These are phyloP conservation scores for Vigna reflexopilosa DNA, from an alignment of 306 rosid genomes.

Conservation along the genomic window DNA sequence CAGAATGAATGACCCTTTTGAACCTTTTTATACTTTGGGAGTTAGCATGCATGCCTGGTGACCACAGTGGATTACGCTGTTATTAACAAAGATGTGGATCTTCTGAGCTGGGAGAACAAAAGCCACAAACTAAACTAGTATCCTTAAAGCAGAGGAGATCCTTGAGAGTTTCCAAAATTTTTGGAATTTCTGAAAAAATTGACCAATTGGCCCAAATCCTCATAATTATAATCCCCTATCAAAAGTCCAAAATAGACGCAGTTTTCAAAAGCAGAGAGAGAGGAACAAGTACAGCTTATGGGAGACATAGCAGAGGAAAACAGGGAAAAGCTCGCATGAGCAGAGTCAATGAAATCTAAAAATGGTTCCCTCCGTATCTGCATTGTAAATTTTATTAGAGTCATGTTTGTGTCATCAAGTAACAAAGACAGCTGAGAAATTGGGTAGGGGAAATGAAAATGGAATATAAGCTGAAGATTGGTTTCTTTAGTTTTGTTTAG, in stretches of 20 bases:
- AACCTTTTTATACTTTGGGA: constrained; percentile 48
- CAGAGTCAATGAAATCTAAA: constrained; percentile 49
- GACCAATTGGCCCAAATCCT: constrained; percentile 46
- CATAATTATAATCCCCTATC: constrained; percentile 39
- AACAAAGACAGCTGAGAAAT: constrained; percentile 39
- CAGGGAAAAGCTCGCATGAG: constrained; percentile 44
- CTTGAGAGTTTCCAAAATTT: constrained; percentile 45
- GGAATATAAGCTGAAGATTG: constrained; percentile 40
- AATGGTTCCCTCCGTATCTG: constrained; percentile 36
- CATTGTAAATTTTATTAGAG: constrained; percentile 49
- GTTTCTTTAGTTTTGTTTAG: constrained; percentile 10
- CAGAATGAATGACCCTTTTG: constrained; percentile 28
- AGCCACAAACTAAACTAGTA: constrained; percentile 2
- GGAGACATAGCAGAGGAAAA: constrained; percentile 61
- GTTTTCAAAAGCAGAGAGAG: constrained; percentile 42
- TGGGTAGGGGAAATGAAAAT: constrained; percentile 43
- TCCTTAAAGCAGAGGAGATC: constrained; percentile 42
- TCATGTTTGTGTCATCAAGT: constrained; percentile 45
- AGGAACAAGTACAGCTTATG: constrained; percentile 40
- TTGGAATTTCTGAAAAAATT: constrained; percentile 50
- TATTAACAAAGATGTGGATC: constrained; percentile 46
- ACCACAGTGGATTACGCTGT: constrained; percentile 40
- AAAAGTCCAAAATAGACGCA: constrained; percentile 46
- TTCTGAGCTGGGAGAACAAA: constrained; percentile 28
- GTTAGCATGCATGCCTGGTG: constrained; percentile 42